phyloP scores from a whole-genome alignment of 2,329 filamentous ascomycete genomes.

The Nemania bipapillata region DNA sequence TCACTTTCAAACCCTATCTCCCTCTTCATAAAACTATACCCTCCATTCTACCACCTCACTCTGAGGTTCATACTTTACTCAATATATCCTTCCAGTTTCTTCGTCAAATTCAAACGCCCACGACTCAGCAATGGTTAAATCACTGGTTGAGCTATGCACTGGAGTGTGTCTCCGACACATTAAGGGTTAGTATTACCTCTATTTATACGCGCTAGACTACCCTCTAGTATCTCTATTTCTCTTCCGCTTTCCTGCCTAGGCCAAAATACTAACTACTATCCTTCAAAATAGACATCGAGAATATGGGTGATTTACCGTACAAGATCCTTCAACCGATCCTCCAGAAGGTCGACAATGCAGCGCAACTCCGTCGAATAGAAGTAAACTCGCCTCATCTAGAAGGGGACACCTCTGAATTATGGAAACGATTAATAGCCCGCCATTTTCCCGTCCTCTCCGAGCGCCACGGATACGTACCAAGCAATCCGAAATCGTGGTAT shows the following conservation, averaged over 20 bases:
- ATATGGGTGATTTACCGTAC: slow-evolving; percentile 78
- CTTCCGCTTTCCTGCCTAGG: not conserved
- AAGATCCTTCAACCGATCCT: slow-evolving; percentile 74
- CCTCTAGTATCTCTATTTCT: too few species aligned
- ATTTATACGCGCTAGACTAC: not conserved
- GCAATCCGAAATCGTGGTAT: slow-evolving; percentile 77
- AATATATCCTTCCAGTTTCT: not conserved
- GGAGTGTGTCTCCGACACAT: slow-evolving; percentile 65
- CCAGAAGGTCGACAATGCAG: slow-evolving; percentile 74
- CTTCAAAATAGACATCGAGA: slow-evolving; percentile 62
- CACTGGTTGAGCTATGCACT: slow-evolving; percentile 64
- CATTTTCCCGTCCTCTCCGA: slow-evolving; percentile 76
- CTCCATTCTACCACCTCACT: not conserved
- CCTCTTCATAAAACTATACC: not conserved
- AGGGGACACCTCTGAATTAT: slow-evolving; percentile 75
- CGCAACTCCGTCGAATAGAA: slow-evolving; percentile 81
- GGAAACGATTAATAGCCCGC: slow-evolving; percentile 80
- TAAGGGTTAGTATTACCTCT: slow-evolving; percentile 46
- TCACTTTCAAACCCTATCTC: not conserved
- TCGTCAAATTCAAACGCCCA: too few species aligned
- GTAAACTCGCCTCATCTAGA: slow-evolving; percentile 78
- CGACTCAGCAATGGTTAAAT: slow-evolving; percentile 52
- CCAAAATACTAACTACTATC: slow-evolving; percentile 32
- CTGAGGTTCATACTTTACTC: not conserved
- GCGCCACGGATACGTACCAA: slow-evolving; percentile 71